Evolutionary conservation across 306 rosid genomes (phyloP).

Genomic region (Citrullus colocynthis): DNA sequence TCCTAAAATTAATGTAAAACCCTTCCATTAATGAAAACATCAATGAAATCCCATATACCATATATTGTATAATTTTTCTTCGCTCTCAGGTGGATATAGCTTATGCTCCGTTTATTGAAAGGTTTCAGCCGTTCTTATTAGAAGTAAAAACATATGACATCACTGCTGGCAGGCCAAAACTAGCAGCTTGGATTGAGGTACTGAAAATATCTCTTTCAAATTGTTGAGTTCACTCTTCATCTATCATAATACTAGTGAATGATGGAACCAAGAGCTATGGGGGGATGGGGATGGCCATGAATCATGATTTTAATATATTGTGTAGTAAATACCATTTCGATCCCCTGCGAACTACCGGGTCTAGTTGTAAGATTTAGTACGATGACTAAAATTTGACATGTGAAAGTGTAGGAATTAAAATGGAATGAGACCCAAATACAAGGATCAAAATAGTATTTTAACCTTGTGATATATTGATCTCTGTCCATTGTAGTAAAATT

Average conservation of each 20-base stretch:
- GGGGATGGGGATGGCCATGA: neutral
- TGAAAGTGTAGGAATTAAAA: too few species aligned
- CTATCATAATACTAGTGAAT: neutral
- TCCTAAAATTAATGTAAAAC: neutral
- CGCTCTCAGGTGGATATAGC: constrained; percentile 73
- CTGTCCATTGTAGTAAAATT: neutral
- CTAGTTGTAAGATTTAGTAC: too few species aligned
- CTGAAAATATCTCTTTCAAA: neutral
- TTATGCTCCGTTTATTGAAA: constrained; percentile 71
- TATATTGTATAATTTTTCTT: neutral
- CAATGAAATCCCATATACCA: neutral
- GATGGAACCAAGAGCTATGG: neutral
- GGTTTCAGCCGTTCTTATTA: constrained; percentile 44
- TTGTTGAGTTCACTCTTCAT: neutral
- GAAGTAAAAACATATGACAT: constrained; percentile 57
- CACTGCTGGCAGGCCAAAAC: constrained; percentile 50
- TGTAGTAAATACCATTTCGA: too few species aligned
- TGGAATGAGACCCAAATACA: too few species aligned
- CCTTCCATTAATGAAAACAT: neutral
- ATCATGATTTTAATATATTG: neutral
- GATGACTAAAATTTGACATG: too few species aligned
- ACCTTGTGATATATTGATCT: neutral
- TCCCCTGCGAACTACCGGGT: too few species aligned
- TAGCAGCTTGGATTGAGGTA: constrained; percentile 67
- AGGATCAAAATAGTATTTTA: too few species aligned